A percentile compares a stretch with the other conserved stretches of the same genome.
Conservation (phyloP, 2,329 filamentous ascomycete species). For the Clarireedia paspali region DNA sequence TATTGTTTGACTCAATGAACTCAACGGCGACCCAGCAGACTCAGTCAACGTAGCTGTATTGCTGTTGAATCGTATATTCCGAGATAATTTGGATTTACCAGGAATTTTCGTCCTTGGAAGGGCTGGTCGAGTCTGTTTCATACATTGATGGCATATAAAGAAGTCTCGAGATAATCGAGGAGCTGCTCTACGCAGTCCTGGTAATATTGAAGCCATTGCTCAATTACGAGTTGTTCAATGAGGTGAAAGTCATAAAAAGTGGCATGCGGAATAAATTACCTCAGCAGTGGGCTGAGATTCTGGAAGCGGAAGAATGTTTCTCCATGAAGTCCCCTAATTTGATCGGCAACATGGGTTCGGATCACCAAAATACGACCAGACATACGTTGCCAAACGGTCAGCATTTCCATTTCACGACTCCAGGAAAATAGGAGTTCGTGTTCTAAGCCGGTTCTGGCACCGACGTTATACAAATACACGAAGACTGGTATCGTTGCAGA, state of each 20-base stretch:
- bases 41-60: conserved; percentile 12
- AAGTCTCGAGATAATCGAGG: conserved; percentile 25
- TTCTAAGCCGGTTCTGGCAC: background rate
- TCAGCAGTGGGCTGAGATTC: background rate
- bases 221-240: background rate
- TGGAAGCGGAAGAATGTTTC: background rate
- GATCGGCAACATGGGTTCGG: background rate
- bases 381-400: background rate
- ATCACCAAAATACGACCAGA: background rate
- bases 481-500: no score
- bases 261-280: background rate
- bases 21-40: conserved; percentile 16
- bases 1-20: conserved; percentile 21
- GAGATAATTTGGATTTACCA: conserved; percentile 16
- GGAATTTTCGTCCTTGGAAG: conserved; percentile 13
- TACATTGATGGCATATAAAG: conserved; percentile 27
- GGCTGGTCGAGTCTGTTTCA: conserved; percentile 15
- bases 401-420: background rate
- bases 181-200: conserved; percentile 23
- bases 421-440: background rate
- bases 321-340: background rate
- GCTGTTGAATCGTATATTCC: conserved; percentile 27
- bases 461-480: no score
- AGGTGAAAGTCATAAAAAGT: background rate
- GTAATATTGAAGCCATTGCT: conserved; percentile 28